These are phyloP conservation scores for Papilionanthe hybrid DNA, from an alignment of 116 monocot genomes.

Conservation along the genomic window DNA sequence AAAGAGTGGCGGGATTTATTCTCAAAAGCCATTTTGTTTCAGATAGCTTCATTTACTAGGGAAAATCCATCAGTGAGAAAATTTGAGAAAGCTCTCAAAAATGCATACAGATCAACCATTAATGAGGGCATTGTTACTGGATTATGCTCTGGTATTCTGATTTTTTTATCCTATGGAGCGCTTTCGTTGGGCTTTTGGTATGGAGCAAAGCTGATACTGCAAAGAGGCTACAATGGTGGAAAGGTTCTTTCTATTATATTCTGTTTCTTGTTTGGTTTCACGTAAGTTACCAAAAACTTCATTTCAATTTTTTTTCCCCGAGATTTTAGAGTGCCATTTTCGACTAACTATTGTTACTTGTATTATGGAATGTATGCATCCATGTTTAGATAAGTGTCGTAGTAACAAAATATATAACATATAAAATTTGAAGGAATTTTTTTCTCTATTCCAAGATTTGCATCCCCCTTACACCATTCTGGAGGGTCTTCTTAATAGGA, in stretches of 20 bases:
- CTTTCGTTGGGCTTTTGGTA: no score
- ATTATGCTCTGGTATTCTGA: background rate
- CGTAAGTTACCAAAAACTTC: constrained; percentile 38
- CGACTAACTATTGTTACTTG: no score
- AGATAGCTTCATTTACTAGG: constrained; percentile 23
- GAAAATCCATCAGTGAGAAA: constrained; percentile 14
- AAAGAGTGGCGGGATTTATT: background rate
- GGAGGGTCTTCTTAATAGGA: no score
- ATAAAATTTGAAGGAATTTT: no score
- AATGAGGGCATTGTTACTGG: background rate
- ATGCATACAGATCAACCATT: constrained; percentile 14
- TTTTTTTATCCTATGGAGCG: background rate
- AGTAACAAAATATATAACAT: no score
- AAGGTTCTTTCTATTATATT: constrained; percentile 31
- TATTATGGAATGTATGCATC: no score
- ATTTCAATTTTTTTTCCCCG: no score
- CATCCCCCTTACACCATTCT: no score
- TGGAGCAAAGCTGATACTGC: background rate
- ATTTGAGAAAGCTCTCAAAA: constrained; percentile 3
- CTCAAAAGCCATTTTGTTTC: background rate
- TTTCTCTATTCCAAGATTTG: no score
- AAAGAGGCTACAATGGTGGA: background rate
- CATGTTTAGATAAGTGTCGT: no score
- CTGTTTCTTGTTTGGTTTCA: constrained; percentile 53
- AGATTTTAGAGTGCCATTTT: no score